A percentile compares a stretch with the other conserved stretches of the same genome.
Evolutionary conservation across 257 asterid genomes (phyloP).

Genomic region (Lycium barbarum): DNA sequence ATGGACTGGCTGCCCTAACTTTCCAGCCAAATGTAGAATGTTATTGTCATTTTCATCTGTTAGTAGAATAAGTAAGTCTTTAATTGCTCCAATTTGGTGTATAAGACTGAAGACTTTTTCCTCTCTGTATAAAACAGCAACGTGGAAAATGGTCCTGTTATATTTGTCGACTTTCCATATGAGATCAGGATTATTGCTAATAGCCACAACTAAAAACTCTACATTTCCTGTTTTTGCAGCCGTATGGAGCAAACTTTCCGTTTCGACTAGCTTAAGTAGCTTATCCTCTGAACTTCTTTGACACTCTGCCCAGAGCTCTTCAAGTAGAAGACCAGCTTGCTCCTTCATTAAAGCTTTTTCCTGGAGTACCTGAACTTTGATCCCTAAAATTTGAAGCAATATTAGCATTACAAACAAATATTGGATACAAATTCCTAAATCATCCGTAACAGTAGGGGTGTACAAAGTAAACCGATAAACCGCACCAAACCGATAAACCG

Average conservation of each 20-base stretch:
- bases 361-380: too few species aligned
- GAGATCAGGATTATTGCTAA: conserved; percentile 34
- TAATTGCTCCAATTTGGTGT: too few species aligned
- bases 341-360: not conserved
- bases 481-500: too few species aligned
- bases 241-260: not conserved
- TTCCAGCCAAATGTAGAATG: conserved; percentile 46
- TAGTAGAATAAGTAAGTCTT: too few species aligned
- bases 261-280: not conserved
- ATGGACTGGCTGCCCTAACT: not conserved
- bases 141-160: conserved; percentile 27
- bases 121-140: conserved; percentile 41
- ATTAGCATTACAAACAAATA: not conserved
- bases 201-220: conserved; percentile 35
- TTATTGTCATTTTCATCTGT: conserved; percentile 26
- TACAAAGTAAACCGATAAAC: too few species aligned
- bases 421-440: too few species aligned
- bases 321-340: not conserved
- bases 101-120: not conserved
- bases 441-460: too few species aligned
- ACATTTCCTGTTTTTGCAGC: conserved; percentile 40
- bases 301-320: conserved; percentile 21
- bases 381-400: not conserved
- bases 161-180: conserved; percentile 31
- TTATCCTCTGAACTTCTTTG: not conserved